Evolutionary conservation across 148 eudicot species (phyloP), one percentile per base, ranked within the genome.

Genomic region (Amaranthus cruentus): DNA sequence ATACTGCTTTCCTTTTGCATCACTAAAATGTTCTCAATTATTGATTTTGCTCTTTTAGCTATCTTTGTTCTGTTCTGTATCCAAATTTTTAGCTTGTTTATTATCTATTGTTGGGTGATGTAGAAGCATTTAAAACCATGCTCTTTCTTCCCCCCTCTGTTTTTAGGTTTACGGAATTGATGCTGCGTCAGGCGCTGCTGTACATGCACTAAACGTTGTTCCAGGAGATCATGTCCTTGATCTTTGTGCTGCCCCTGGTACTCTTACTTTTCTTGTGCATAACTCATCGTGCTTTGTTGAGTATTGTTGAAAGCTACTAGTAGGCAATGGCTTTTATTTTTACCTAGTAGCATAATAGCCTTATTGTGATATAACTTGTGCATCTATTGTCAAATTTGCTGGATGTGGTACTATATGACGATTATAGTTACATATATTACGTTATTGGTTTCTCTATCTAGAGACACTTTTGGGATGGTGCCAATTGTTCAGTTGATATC

Each of bases 151-250:
- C 2, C 14, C 46, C 52, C 72, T 69, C 38, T 74, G 9, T 60
- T 65, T 28, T 43, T 75, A 94, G 98, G 81, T 94, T 57, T 94
- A 91, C 80, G 98, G 98, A 74, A 87, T 94, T 78, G 98, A 94
- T 89, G 98, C 96, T 70, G 88, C 98, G 72, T 94, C 98, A 71
- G 98, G 97, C 73, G 98, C 98, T 85, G 97, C 98, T 76, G 93
- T 94, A 67, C 77, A 73, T 73, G 93, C 97, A 66, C 86, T 94
- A 82, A 81, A 81, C 77, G 75, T 93, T 68, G 53, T 73, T 12
- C 68, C 78, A 2, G 95, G 95, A 73, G 98, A 93, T 69, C 98
- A 91, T 65, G 82, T 94, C 55, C 93, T 94, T 66, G 98, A 94
- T 80, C 97, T 94, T 53, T 94, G 98, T 85, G 92, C 97, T 76